phyloP scores from a whole-genome alignment of 352 stramenopile genomes.

The Blastocystis sp. region DNA sequence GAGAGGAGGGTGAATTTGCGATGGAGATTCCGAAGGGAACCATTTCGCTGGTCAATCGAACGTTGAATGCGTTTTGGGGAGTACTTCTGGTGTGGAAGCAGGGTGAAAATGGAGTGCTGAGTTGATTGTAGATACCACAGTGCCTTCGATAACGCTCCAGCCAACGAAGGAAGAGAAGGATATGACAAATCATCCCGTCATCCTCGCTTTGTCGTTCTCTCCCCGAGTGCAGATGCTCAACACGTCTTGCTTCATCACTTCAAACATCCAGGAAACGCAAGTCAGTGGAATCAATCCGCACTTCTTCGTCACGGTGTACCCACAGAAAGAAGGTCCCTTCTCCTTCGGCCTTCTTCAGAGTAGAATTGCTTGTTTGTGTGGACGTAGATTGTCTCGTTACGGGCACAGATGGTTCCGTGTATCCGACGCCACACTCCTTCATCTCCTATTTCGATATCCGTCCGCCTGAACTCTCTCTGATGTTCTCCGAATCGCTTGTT shows the following conservation, averaged over 20 bases:
- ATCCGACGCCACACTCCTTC: background rate
- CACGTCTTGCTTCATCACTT: background rate
- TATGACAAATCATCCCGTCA: background rate
- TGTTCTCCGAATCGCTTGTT: background rate
- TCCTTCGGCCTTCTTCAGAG: background rate
- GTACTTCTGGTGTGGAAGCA: background rate
- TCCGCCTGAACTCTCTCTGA: background rate
- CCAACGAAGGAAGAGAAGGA: background rate
- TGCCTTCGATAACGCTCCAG: background rate
- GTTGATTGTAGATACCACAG: background rate
- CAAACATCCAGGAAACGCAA: background rate
- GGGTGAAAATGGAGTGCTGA: background rate
- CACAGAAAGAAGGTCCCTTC: background rate
- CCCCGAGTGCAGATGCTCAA: background rate
- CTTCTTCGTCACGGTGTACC: conserved; percentile 3
- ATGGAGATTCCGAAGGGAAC: background rate
- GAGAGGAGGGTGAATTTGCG: background rate
- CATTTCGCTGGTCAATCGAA: background rate
- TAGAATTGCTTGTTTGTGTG: background rate
- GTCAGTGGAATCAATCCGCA: conserved; percentile 1
- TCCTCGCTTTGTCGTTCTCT: background rate
- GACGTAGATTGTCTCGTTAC: conserved; percentile 9
- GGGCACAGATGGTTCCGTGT: background rate
- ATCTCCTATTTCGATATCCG: background rate
- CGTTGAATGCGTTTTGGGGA: background rate